These are phyloP conservation scores for Pleurotus giganteus DNA, from an alignment of 768 basidiomycete genomes.

Conservation along the genomic window DNA sequence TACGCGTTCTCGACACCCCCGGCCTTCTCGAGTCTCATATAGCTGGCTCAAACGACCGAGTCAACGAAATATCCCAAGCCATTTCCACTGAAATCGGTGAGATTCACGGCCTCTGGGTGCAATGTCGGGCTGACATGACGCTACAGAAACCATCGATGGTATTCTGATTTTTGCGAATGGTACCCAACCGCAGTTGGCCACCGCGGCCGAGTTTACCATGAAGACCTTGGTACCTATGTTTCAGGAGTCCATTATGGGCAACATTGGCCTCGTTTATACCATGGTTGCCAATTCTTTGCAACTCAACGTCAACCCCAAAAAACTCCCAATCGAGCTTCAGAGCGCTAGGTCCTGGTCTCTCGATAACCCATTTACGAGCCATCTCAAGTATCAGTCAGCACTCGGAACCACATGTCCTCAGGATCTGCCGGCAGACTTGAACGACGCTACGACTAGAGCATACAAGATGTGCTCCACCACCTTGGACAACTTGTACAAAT, in stretches of 20 bases:
- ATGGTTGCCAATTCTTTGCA: slow-evolving; percentile 17
- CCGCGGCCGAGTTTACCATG: slow-evolving; percentile 20
- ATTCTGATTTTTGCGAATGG: slow-evolving; percentile 25
- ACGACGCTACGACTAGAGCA: background rate
- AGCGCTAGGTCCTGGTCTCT: slow-evolving; percentile 6
- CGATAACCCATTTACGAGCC: slow-evolving; percentile 13
- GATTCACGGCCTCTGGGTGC: no score
- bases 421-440: background rate
- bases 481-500: slow-evolving; percentile 13
- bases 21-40: slow-evolving; percentile 26
- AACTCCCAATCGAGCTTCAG: slow-evolving; percentile 13
- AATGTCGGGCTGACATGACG: no score
- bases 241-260: slow-evolving; percentile 19
- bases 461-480: slow-evolving; percentile 10
- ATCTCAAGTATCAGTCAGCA: slow-evolving; percentile 1
- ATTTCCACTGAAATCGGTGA: slow-evolving; percentile 16
- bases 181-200: slow-evolving; percentile 15
- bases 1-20: slow-evolving; percentile 27
- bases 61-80: slow-evolving; percentile 20
- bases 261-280: slow-evolving; percentile 25
- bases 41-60: slow-evolving; percentile 17
- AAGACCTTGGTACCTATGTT: slow-evolving; percentile 19
- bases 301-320: slow-evolving; percentile 19
- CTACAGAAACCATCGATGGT: slow-evolving; percentile 19
- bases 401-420: background rate